Base-by-base conservation (phyloP, 1,139 yeast genomes). In the Spathaspora sp. region DNA sequence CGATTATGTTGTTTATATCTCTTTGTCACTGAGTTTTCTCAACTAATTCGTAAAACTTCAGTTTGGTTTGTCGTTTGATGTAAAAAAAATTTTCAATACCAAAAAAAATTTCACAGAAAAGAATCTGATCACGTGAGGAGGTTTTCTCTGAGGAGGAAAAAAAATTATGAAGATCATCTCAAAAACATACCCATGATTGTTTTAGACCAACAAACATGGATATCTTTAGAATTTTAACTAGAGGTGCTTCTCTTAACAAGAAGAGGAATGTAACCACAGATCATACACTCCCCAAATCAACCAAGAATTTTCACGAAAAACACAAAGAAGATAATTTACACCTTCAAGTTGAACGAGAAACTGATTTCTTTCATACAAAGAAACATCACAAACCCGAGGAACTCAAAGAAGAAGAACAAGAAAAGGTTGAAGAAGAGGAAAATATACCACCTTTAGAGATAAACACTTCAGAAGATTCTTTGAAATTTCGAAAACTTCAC, bases 231-330 rank as follows among this genome's bases (percentile, higher is more conserved):
- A 83, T 93, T 3, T 76, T 93, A 43, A 76, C 90, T 1, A 74
- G 97, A 60, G 98, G 98, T 17, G 96, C 97, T 0, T 76, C 83
- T 18, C 70, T 91, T 45, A 83, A 82, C 60, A 82, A 83, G 60
- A 65, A 76, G 37, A 78, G 73, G 56, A 65, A 59, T 13, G 64
- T 63, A 25, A 60, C 68, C 38, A 62, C 79, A 0, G 84, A 79
- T 54, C 80, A 71, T 51, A 60, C 82, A 1, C 58, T 71, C 36
- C 76, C 82, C 13, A 42, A 58, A 57, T 39, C 48, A 37, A 18
- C 43, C 43, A 55, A 59, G 45, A 46, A 52, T 43, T 38, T 47
- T 41, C 46, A 51, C 42, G 53, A 61, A 37, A 59, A 60, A 46
- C 65, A 67, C 52, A 68, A 72, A 45, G 68, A 68, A 37, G 67